Evolutionary conservation across 805 yeast genomes (phyloP).

Genomic region (Cyberlindnera nakhonratchasimensis): DNA sequence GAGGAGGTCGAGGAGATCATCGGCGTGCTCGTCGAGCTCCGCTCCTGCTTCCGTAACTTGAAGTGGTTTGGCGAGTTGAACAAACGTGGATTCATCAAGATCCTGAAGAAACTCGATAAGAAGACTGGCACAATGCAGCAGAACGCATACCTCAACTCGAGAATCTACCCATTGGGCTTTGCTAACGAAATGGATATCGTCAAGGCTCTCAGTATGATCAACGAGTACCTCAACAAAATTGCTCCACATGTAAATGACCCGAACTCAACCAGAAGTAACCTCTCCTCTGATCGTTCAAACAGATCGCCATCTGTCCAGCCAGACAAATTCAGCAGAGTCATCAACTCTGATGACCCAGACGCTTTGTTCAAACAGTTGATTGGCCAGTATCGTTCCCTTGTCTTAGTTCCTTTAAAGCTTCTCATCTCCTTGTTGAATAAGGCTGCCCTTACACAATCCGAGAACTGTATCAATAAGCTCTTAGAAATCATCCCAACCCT

Average conservation of each 20-base stretch:
- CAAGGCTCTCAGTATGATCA: slow-evolving; percentile 49
- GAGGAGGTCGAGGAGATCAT: slow-evolving; percentile 60
- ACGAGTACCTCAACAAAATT: slow-evolving; percentile 48
- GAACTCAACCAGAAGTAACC: not conserved
- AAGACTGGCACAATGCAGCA: slow-evolving; percentile 63
- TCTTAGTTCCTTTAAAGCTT: slow-evolving; percentile 50
- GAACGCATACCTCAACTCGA: slow-evolving; percentile 54
- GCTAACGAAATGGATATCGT: slow-evolving; percentile 64
- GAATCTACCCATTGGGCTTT: slow-evolving; percentile 72
- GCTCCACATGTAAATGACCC: slow-evolving; percentile 37
- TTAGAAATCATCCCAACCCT: slow-evolving; percentile 49
- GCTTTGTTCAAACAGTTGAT: slow-evolving; percentile 43
- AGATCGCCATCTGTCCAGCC: slow-evolving; percentile 20
- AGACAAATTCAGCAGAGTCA: slow-evolving; percentile 24
- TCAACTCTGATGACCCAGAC: slow-evolving; percentile 42
- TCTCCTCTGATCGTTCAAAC: not conserved
- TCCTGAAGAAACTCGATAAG: slow-evolving; percentile 87
- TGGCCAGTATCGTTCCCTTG: slow-evolving; percentile 41
- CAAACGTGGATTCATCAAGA: slow-evolving; percentile 84
- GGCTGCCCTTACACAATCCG: slow-evolving; percentile 54
- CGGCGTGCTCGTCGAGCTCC: slow-evolving; percentile 68
- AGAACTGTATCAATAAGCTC: slow-evolving; percentile 54
- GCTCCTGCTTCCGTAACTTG: slow-evolving; percentile 73
- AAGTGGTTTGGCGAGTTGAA: slow-evolving; percentile 95
- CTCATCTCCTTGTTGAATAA: slow-evolving; percentile 61